Conservation (phyloP, 768 basidiomycete species). For the Boletus vermiculosoides region DNA sequence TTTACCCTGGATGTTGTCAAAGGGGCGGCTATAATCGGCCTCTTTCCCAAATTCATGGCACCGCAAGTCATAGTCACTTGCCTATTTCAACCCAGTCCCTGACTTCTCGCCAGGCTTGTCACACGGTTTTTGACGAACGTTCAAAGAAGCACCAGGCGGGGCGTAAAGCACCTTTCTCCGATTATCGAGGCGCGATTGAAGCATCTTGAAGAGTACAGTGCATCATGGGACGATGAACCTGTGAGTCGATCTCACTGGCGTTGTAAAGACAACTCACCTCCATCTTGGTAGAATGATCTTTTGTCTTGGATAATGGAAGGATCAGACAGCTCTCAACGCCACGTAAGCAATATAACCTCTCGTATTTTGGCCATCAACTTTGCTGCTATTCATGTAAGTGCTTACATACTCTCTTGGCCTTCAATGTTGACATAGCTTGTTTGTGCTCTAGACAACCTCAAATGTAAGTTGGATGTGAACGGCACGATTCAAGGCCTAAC, state of each 20-base stretch:
- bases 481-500: not conserved
- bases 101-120: not conserved
- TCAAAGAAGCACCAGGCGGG: constrained; percentile 6
- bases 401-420: rapidly evolving
- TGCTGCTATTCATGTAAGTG: constrained; percentile 25
- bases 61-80: constrained; percentile 21
- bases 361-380: constrained; percentile 18
- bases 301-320: constrained; percentile 35
- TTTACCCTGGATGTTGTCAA: constrained; percentile 21
- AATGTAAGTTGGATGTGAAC: not conserved
- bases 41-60: constrained; percentile 34
- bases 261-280: not conserved
- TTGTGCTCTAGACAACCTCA: constrained; percentile 6
- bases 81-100: not conserved
- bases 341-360: constrained; percentile 20
- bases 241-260: not conserved
- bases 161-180: constrained; percentile 21
- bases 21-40: constrained; percentile 17
- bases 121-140: constrained; percentile 1
- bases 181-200: constrained; percentile 18
- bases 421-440: not conserved
- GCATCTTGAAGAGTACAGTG: not conserved
- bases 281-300: constrained; percentile 29
- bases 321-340: constrained; percentile 12
- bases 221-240: not conserved